Evolutionary conservation across 306 rosid species (phyloP), one percentile per base, ranked within the genome.

Genomic region (Cucurbita pepo): DNA sequence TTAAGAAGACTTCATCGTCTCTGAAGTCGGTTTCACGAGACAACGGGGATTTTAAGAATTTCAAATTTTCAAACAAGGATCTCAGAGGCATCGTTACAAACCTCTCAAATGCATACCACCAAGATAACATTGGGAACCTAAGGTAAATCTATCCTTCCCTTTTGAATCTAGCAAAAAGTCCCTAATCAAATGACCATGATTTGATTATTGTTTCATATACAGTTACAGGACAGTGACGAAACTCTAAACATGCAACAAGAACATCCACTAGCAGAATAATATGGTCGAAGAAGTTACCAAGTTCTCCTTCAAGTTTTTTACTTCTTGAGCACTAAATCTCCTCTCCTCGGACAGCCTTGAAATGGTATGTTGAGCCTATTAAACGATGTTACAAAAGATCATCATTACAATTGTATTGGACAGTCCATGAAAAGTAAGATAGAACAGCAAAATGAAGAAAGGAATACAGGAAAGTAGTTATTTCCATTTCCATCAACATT

Each of bases 331-430:
- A 82, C 83, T 83, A 77, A 79, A 80, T 79, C 77, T 86, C 86
- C 91, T 83, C 86, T 89, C 92, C 81, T 82, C 88, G 52, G 84
- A 83, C 78, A 91, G 83, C 82, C 81, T 83, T 18, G 83, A 89
- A 79, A 91, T 84, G 72, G 86, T 87, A 40, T 25, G 73, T 76
- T 82, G 88, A 64, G 97, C 88, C 97, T 91, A 85, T 77, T 79
- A 82, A 82, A 5, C 12, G 44, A 69, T 30, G 56, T 8, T 8
- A 14, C 37, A 69, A 48, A 69, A 47, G 16, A 50, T 1, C 22
- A 48, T 48, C 22, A 7, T 66, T 25, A 48, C 57, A 69, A 30
- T 13, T 12, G 38, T 45, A 11, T 45, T 67, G 38, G 37, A 0
- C 10, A 25, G 52, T 45, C 44, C 7, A 25, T 69, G 25, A 69